Base-by-base conservation (phyloP, 2,329 filamentous ascomycete species). In the Ophiobolus disseminans region DNA sequence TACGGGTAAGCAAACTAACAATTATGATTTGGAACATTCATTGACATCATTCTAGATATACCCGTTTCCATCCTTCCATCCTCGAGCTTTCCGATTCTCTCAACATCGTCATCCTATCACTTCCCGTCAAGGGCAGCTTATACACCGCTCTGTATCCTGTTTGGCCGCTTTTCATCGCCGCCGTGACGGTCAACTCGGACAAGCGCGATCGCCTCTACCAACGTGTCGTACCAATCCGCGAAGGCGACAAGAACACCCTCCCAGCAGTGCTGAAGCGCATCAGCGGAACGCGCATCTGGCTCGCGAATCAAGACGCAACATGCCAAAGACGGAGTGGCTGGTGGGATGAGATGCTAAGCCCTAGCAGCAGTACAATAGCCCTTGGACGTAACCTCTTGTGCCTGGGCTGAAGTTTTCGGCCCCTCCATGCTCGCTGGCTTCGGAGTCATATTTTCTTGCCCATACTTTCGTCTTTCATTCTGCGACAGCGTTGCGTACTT, bases 321-420 rank as follows among this genome's bases (percentile, higher is more conserved):
- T 54, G 52, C 17, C 58, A 56, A 19, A 51, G 53, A 21, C 53
- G 57, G 19, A 57, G 67, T 6, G 60, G 65, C 14, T 70, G 68
- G 68, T 69, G 68, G 68, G 66, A 69, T 19, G 66, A 69, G 45
- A 70, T 70, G 68, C 46, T 70, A 3, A 53, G 56, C 32, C 65
- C 63, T 2, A 56, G 56, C 4, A 68, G 60, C 31, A 68, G 66
- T 51, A 66, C 61, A 2, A 57, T 43, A 16, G 53, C 45, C 1
- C 20, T 66, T 14, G 49, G 54, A 1, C 34, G 38, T 17, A 54
- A 48, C 13, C 16, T 60, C 23, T 23, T 63, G 34, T 61, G 58
- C 22, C 43, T 63, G 34, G 59, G 58, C 11, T 61, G 34, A 48
- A 2, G 2, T 34, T 13, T 6, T 14, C 9, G 28, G n/a, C n/a